These are phyloP conservation scores for Cercophora newfieldiana DNA, from an alignment of 495 filamentous ascomycete species.

Conservation along the genomic window DNA sequence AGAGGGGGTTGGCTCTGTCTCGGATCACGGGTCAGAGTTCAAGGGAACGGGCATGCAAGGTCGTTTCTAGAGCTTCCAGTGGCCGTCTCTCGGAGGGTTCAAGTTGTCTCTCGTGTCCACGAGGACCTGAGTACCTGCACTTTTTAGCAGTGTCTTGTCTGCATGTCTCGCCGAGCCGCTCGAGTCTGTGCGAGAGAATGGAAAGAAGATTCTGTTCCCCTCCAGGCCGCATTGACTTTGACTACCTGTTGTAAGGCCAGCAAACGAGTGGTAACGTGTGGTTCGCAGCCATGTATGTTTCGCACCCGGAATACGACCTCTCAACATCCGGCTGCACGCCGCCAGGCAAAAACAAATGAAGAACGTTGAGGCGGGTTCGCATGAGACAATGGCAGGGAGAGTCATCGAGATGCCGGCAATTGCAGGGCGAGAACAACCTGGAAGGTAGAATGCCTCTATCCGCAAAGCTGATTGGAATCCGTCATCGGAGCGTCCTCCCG, in stretches of 20 bases:
- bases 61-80: constrained; percentile 11
- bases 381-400: neutral
- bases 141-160: neutral
- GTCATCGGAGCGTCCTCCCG: constrained; percentile 1
- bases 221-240: neutral
- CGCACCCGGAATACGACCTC: constrained; percentile 10
- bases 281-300: neutral
- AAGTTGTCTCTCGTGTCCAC: neutral
- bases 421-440: neutral
- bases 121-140: neutral
- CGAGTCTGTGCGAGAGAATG: neutral
- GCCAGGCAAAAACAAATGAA: neutral
- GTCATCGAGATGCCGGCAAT: constrained; percentile 1
- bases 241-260: neutral
- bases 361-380: neutral
- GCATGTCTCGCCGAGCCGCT: constrained; percentile 15
- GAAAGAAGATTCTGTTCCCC: neutral
- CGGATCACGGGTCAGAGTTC: constrained; percentile 3
- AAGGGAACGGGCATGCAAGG: constrained; percentile 12
- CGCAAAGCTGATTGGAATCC: constrained; percentile 4
- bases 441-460: neutral
- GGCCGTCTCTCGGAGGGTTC: neutral
- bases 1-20: constrained; percentile 4
- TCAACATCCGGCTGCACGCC: constrained; percentile 1
- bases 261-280: neutral